These are phyloP conservation scores for Alternaria consortialis DNA, from an alignment of 2,329 filamentous ascomycete species.

Conservation along the genomic window DNA sequence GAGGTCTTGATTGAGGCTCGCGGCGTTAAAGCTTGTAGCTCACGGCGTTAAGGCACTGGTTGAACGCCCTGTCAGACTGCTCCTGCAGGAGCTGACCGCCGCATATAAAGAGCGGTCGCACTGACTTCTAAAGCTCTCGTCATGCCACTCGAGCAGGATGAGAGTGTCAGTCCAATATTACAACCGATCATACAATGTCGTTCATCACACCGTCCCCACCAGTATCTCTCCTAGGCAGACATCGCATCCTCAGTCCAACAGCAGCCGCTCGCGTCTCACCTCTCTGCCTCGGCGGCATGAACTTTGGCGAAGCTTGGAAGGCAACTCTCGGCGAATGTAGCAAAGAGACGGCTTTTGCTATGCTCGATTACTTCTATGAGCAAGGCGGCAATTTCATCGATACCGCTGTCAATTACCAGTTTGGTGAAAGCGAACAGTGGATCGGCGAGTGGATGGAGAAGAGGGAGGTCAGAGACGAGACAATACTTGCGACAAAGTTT, in stretches of 20 bases:
- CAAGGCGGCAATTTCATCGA: constrained; percentile 79
- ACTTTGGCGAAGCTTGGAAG: constrained; percentile 68
- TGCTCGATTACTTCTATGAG: constrained; percentile 73
- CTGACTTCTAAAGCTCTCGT: not conserved
- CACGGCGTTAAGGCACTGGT: not conserved
- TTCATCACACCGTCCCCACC: constrained; percentile 10
- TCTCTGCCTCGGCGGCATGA: constrained; percentile 68
- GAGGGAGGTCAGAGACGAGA: constrained; percentile 50
- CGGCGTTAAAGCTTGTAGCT: not conserved
- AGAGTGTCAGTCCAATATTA: not conserved
- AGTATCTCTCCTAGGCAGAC: constrained; percentile 67
- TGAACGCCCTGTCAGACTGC: not conserved
- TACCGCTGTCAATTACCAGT: constrained; percentile 59
- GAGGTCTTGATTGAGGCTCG: too few relatives aligned
- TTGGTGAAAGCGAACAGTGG: constrained; percentile 54
- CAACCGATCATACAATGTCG: constrained; percentile 4
- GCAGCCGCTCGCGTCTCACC: constrained; percentile 65
- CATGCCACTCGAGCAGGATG: not conserved
- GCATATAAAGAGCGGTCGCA: not conserved
- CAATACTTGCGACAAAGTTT: constrained; percentile 55
- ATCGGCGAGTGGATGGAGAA: constrained; percentile 56
- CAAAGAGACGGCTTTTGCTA: constrained; percentile 68
- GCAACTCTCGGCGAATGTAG: constrained; percentile 70
- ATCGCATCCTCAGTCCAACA: constrained; percentile 71
- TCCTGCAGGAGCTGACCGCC: not conserved